Percentiles rank a stretch among this genome's conserved stretches.
Conservation (phyloP, 148 eudicot genomes). For the Rhododendron mucronatum region DNA sequence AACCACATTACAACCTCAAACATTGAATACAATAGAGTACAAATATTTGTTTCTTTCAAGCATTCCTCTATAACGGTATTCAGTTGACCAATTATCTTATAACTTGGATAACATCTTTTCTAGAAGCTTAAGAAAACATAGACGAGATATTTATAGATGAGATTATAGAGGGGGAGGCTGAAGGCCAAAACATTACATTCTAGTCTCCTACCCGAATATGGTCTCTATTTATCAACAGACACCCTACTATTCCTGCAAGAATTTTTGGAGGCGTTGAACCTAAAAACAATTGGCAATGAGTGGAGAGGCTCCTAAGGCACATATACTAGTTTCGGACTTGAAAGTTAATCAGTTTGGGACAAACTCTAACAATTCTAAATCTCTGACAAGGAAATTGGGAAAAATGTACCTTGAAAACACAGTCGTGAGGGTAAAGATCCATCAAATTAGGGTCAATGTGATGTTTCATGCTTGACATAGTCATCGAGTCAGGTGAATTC, state of each 20-base stretch:
- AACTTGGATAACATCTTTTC: not conserved
- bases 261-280: not conserved
- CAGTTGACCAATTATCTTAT: not conserved
- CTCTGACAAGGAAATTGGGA: not conserved
- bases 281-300: not conserved
- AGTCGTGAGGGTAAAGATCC: slow-evolving; percentile 93
- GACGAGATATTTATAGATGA: not conserved
- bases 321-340: not conserved
- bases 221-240: not conserved
- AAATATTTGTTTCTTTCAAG: not conserved
- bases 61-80: not conserved
- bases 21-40: not conserved
- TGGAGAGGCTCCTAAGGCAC: not conserved
- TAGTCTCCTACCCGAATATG: not conserved
- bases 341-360: not conserved
- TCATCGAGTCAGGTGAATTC: slow-evolving; percentile 78
- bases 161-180: not conserved
- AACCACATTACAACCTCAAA: not conserved
- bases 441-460: slow-evolving; percentile 73
- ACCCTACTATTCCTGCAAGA: not conserved
- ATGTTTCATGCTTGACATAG: slow-evolving; percentile 69
- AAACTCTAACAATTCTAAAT: not conserved
- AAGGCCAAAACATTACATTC: not conserved
- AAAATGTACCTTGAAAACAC: slow-evolving; percentile 71
- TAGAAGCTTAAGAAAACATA: not conserved